phyloP scores from a whole-genome alignment of 352 stramenopile genomes.

The Plasmopara viticola region DNA sequence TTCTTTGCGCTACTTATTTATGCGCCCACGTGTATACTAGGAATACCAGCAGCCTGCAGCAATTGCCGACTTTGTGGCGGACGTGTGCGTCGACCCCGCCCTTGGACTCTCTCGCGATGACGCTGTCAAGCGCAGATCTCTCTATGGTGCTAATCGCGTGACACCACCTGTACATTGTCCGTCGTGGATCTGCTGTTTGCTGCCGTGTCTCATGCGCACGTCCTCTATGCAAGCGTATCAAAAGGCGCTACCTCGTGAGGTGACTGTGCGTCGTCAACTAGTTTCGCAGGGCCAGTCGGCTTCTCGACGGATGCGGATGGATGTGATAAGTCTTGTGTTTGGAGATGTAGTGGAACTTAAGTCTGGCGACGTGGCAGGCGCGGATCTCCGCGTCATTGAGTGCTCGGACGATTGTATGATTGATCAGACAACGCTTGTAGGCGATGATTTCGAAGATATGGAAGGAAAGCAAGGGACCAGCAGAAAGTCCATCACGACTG shows the following conservation, averaged over 20 bases:
- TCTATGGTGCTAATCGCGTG: slow-evolving; percentile 87
- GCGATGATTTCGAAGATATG: slow-evolving; percentile 23
- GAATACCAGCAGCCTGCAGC: slow-evolving; percentile 35
- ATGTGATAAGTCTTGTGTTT: slow-evolving; percentile 84
- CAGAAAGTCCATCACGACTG: slow-evolving; percentile 33
- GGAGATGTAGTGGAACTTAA: slow-evolving; percentile 91
- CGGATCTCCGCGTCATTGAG: slow-evolving; percentile 80
- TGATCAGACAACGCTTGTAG: slow-evolving; percentile 47
- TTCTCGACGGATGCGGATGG: slow-evolving; percentile 83
- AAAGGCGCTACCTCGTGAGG: slow-evolving; percentile 78
- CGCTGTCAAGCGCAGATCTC: slow-evolving; percentile 52
- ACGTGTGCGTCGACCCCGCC: slow-evolving; percentile 48
- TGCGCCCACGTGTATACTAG: slow-evolving; percentile 1
- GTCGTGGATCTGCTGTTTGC: slow-evolving; percentile 90
- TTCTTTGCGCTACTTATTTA: too few species aligned
- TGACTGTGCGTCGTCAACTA: slow-evolving; percentile 71
- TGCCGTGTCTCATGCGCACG: slow-evolving; percentile 90
- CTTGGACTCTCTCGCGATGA: slow-evolving; percentile 64
- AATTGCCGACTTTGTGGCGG: slow-evolving; percentile 52
- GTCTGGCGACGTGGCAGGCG: slow-evolving; percentile 83
- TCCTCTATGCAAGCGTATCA: slow-evolving; percentile 89
- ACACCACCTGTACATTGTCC: slow-evolving; percentile 89
- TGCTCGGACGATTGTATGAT: slow-evolving; percentile 74
- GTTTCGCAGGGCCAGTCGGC: slow-evolving; percentile 21
- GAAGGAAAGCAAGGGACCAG: slow-evolving; percentile 16